Base-by-base conservation (phyloP, 768 basidiomycete genomes). In the Amyloporia xantha region DNA sequence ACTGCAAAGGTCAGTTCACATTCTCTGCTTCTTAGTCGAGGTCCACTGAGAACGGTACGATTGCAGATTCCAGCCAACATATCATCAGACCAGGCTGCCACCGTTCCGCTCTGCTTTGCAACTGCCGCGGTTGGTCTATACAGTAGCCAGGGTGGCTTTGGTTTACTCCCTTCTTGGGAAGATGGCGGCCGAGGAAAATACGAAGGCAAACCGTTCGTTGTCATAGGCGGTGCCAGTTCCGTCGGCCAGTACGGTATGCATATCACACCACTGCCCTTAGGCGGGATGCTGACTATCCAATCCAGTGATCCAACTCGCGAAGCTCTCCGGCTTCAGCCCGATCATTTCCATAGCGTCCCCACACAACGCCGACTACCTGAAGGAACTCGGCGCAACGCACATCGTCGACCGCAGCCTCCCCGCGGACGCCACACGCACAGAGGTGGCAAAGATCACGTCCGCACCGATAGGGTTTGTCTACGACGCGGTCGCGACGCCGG, bases 311-410 rank as follows among this genome's bases (percentile, higher is more conserved):
- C 64, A 63, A 47, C 39, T 62, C 2, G 64, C 64, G 0, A 54
- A 50, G 21, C 43, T 65, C 7, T 62, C 64, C 6, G 64, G 64
- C 1, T 65, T 63, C 57, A 47, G 55, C n/a, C 62, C 62, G 26
- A 61, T 65, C 49, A 56, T 65, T 45, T 49, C 58, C 3, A 63
- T 61, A 11, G 59, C 61, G 2, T 65, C 64, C 10, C 48, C 49
- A 21, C 59, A 54, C 50, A 59, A 65, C 53, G n/a, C 45, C 6
- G 57, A 39, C 12, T 48, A 41, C 44, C 56, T 56, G 48, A 57
- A 53, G 44, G 48, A 50, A 0, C 54, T 59, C 30, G 62, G 62
- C 9, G 62, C 58, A 2, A 63, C 62, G 30, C 62, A 63, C 41
- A 51, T 63, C 37, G 47, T 66, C 5, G 62, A 66, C 39, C 55